phyloP scores from a whole-genome alignment of 2,329 filamentous ascomycete genomes.

The Claviceps sp. region DNA sequence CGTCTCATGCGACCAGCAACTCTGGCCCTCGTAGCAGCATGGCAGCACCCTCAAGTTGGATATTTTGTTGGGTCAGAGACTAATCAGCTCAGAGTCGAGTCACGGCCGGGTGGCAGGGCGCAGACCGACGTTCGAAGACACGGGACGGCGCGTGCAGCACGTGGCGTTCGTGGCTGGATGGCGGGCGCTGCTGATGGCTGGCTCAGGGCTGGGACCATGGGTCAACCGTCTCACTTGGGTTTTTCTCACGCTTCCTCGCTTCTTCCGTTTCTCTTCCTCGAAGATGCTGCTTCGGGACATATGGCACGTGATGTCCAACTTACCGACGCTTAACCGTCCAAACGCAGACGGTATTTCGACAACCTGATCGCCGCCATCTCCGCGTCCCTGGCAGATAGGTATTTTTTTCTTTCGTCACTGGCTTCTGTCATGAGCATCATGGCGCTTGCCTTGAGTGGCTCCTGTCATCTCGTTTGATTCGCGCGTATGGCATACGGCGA shows the following conservation, averaged over 20 bases:
- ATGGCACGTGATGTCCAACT: background rate
- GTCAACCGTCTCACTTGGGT: background rate
- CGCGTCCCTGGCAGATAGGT: background rate
- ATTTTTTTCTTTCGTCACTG: no score
- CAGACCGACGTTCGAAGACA: background rate
- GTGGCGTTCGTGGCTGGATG: background rate
- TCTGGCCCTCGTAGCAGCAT: background rate
- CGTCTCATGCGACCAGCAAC: background rate
- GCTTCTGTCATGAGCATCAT: background rate
- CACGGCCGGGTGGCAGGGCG: background rate
- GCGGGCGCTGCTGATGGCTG: background rate
- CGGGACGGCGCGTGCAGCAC: conserved; percentile 4
- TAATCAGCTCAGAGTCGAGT: background rate
- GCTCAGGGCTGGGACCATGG: no score
- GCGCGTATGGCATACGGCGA: no score
- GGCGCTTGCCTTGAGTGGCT: background rate
- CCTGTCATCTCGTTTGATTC: background rate
- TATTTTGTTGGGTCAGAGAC: background rate
- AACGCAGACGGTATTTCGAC: background rate
- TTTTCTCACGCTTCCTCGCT: background rate
- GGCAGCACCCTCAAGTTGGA: background rate
- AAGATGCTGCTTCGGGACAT: background rate
- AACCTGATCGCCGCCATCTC: background rate
- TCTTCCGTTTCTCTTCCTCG: background rate
- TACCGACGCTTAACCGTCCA: background rate